Evolutionary conservation across 2,329 filamentous ascomycete species (phyloP).

Genomic region (Neopestalotiopsis rosae): DNA sequence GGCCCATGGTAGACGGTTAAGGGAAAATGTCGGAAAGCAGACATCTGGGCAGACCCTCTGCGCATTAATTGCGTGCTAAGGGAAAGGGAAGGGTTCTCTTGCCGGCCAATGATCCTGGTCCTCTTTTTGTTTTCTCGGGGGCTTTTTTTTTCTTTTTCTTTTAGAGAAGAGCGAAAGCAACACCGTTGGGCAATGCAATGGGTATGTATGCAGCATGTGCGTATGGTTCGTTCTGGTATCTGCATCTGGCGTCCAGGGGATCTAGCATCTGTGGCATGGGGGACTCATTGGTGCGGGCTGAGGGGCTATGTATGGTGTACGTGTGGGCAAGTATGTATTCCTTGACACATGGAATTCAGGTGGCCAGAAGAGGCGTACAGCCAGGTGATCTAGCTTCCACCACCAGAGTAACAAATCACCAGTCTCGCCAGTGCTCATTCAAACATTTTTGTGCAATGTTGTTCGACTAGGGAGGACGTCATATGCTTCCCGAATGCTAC

Average conservation of each 20-base stretch:
- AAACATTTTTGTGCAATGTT: background rate
- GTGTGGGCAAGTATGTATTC: background rate
- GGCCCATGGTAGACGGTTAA: background rate
- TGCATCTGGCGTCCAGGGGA: background rate
- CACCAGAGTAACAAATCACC: background rate
- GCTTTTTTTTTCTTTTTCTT: background rate
- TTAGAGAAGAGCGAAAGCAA: background rate
- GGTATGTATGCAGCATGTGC: background rate
- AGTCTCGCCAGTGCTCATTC: background rate
- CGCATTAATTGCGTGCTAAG: slow-evolving; percentile 1
- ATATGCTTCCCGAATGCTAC: background rate
- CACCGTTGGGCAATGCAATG: background rate
- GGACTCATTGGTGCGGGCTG: too few species aligned
- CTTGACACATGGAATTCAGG: slow-evolving; percentile 1
- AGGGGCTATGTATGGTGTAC: background rate
- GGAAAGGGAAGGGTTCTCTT: slow-evolving; percentile 29
- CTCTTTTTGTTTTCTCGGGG: background rate
- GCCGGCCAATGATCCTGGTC: background rate
- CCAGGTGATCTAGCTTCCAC: background rate
- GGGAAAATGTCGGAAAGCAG: slow-evolving; percentile 14
- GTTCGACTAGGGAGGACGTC: slow-evolving; percentile 2
- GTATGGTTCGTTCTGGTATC: background rate
- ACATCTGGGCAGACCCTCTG: background rate
- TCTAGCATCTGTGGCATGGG: background rate
- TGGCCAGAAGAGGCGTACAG: background rate